phyloP scores from a whole-genome alignment of 2,329 filamentous ascomycete genomes.

The Ophiostoma sp. region DNA sequence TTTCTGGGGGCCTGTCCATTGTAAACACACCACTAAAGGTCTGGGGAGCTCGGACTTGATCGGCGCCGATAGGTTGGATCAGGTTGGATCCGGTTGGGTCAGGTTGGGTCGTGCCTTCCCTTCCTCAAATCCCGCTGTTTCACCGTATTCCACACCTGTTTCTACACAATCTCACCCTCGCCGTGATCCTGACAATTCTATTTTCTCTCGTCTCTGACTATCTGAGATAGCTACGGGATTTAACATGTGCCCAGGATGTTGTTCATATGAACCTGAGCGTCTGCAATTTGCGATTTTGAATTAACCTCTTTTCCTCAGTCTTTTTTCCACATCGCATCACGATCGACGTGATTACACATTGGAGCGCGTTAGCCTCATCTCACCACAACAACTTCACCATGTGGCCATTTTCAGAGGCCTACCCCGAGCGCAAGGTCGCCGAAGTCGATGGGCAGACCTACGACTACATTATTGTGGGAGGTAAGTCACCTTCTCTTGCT shows the following conservation, averaged over 20 bases:
- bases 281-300: background rate
- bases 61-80: background rate
- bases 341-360: background rate
- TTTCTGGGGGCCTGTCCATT: no score
- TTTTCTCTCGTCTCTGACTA: background rate
- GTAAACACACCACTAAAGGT: background rate
- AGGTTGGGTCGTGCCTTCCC: background rate
- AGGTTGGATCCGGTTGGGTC: no score
- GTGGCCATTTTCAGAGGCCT: constrained; percentile 35
- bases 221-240: background rate
- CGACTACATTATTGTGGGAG: constrained; percentile 50
- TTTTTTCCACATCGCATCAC: background rate
- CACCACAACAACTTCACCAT: background rate
- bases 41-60: background rate
- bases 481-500: constrained; percentile 25
- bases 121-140: background rate
- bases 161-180: background rate
- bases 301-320: no score
- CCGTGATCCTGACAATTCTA: background rate
- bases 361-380: background rate
- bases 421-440: constrained; percentile 31
- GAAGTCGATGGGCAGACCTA: constrained; percentile 38
- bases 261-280: background rate
- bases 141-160: background rate
- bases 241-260: background rate